Percentiles rank a stretch among this genome's conserved stretches.
These are phyloP conservation scores for button mushroom (Agaricus bisporus) DNA, from an alignment of 768 basidiomycete species.

Conservation along the genomic window DNA sequence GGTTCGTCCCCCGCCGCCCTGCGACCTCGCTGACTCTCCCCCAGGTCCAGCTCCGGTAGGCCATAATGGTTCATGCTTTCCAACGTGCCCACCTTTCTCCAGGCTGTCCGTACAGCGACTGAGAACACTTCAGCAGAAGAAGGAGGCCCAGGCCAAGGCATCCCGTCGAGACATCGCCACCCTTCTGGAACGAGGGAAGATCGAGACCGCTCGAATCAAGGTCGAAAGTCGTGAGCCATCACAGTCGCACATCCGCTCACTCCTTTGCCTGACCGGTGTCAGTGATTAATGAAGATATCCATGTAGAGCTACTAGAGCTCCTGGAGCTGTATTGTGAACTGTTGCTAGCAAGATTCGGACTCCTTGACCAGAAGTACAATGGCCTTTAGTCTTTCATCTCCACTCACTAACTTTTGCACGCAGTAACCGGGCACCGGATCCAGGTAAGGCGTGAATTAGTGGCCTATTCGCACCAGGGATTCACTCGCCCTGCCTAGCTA, in stretches of 20 bases:
- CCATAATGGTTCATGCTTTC: neutral
- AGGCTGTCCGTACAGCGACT: conserved; percentile 84
- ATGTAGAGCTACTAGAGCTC: conserved; percentile 84
- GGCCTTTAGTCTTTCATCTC: conserved; percentile 4
- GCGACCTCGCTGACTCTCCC: neutral
- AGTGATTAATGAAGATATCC: conserved; percentile 84
- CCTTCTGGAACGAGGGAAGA: conserved; percentile 70
- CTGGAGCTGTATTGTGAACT: conserved; percentile 94
- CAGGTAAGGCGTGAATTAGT: conserved; percentile 35
- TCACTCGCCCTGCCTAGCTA: conserved; percentile 16
- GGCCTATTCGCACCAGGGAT: neutral
- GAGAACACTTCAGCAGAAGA: conserved; percentile 88
- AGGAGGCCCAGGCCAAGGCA: conserved; percentile 68
- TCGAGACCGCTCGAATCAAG: conserved; percentile 82
- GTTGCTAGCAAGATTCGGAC: conserved; percentile 85
- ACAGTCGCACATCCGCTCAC: conserved; percentile 13
- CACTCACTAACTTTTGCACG: conserved; percentile 10
- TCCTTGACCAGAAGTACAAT: conserved; percentile 83
- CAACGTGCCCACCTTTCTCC: conserved; percentile 1
- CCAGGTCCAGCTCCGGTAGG: conserved; percentile 41
- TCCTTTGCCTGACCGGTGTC: conserved; percentile 1
- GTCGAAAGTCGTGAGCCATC: conserved; percentile 67
- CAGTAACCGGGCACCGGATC: conserved; percentile 81
- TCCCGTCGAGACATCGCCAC: conserved; percentile 77
- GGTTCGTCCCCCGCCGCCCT: conserved; percentile 8